Evolutionary conservation across 176 grass and related monocot species (phyloP).

Genomic region (Juncus effusus): DNA sequence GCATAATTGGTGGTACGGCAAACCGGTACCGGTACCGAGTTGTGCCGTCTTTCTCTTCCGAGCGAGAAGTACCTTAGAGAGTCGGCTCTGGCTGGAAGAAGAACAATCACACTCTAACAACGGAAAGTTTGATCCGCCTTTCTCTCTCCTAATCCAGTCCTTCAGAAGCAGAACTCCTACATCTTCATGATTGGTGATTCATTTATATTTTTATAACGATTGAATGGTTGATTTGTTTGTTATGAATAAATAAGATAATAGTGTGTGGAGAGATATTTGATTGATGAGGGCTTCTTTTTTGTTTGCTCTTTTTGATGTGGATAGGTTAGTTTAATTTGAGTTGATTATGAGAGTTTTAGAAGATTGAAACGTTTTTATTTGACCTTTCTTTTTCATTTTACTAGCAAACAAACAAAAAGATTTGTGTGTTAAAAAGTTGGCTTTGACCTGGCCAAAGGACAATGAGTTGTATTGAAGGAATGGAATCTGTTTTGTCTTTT

Average conservation of each 20-base stretch:
- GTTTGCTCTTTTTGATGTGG: slow-evolving; percentile 26
- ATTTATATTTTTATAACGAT: no score
- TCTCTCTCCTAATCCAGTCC: slow-evolving; percentile 73
- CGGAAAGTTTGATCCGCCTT: slow-evolving; percentile 29
- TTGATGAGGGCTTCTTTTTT: slow-evolving; percentile 23
- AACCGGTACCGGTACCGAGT: slow-evolving; percentile 1
- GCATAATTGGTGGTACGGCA: slow-evolving; percentile 62
- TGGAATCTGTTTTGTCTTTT: slow-evolving; percentile 20
- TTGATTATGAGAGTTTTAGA: slow-evolving; percentile 26
- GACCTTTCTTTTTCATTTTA: neutral
- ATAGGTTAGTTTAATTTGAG: slow-evolving; percentile 25
- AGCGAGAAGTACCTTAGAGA: slow-evolving; percentile 66
- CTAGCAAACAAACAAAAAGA: no score
- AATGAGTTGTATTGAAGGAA: slow-evolving; percentile 14
- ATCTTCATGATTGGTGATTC: slow-evolving; percentile 27
- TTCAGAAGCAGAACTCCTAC: slow-evolving; percentile 25
- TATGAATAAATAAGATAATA: no score
- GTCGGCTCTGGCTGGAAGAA: slow-evolving; percentile 90
- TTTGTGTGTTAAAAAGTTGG: slow-evolving; percentile 16
- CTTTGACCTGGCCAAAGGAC: slow-evolving; percentile 17
- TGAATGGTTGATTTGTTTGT: no score
- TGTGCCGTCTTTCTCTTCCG: slow-evolving; percentile 76
- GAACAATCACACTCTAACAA: slow-evolving; percentile 27
- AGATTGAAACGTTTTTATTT: slow-evolving; percentile 19
- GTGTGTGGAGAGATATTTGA: slow-evolving; percentile 23